Evolutionary conservation across 2,329 filamentous ascomycete species (phyloP).

Genomic region (Colletotrichum sp.): DNA sequence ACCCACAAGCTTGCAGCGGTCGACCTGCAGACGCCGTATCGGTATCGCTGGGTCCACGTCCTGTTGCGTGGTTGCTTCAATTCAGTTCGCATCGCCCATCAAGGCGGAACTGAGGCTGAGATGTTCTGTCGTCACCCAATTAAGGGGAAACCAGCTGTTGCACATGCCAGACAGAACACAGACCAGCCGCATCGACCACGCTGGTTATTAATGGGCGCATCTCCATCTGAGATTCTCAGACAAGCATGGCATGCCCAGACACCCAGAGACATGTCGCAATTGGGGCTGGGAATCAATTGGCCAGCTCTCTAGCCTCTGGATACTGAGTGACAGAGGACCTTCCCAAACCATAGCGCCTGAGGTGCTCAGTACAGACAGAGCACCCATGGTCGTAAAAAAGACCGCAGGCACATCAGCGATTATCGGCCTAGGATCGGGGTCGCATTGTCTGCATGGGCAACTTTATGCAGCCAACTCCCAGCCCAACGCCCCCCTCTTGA

Average conservation of each 20-base stretch:
- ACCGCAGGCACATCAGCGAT: neutral
- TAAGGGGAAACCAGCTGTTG: slow-evolving; percentile 11
- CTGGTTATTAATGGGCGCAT: neutral
- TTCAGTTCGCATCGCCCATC: neutral
- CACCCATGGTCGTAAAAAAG: neutral
- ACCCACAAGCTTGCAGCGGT: neutral
- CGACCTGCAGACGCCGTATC: neutral
- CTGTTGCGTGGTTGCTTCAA: neutral
- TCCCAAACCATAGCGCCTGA: neutral
- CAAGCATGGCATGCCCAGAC: slow-evolving; percentile 4
- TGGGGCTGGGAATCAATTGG: neutral
- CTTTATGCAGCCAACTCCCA: slow-evolving; percentile 13
- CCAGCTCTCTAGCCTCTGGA: neutral
- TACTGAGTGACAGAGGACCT: neutral
- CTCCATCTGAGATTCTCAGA: neutral
- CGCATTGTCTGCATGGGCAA: slow-evolving; percentile 1
- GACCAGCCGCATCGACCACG: slow-evolving; percentile 1
- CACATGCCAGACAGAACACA: slow-evolving; percentile 18
- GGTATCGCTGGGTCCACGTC: neutral
- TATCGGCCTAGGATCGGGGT: slow-evolving; percentile 2
- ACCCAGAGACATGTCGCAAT: neutral
- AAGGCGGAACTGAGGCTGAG: neutral
- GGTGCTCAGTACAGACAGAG: too few species aligned
- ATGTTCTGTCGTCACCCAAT: neutral
- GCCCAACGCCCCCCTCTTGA: neutral